These are phyloP conservation scores for Panaeolus papilionaceus DNA, from an alignment of 768 basidiomycete species.

Conservation along the genomic window DNA sequence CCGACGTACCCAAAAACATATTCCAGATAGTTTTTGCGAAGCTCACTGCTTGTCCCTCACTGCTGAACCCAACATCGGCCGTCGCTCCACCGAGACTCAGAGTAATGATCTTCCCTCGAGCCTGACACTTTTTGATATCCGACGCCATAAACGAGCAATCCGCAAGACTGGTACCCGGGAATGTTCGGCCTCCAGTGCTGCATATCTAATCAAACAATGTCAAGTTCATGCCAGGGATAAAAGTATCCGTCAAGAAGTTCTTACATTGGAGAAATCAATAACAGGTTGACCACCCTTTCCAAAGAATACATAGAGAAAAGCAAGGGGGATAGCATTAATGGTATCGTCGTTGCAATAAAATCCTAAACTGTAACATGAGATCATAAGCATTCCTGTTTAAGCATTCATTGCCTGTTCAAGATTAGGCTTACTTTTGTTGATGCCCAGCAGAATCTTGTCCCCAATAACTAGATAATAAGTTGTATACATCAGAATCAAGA, in stretches of 20 bases:
- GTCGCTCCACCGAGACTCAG: slow-evolving; percentile 64
- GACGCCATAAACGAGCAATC: slow-evolving; percentile 67
- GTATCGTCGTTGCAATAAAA: slow-evolving; percentile 70
- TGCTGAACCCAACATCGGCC: slow-evolving; percentile 60
- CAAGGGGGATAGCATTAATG: slow-evolving; percentile 66
- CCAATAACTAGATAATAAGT: slow-evolving; percentile 41
- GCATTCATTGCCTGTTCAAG: not conserved
- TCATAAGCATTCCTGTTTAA: not conserved
- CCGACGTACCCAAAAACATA: slow-evolving; percentile 61
- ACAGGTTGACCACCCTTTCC: slow-evolving; percentile 63
- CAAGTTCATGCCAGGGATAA: not conserved
- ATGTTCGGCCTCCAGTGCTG: slow-evolving; percentile 52
- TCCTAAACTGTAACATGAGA: slow-evolving; percentile 42
- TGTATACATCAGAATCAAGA: not conserved
- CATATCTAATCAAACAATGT: slow-evolving; percentile 51
- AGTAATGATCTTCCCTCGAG: slow-evolving; percentile 60
- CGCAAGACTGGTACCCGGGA: slow-evolving; percentile 65
- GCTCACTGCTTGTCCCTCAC: slow-evolving; percentile 53
- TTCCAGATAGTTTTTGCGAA: slow-evolving; percentile 75
- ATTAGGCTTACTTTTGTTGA: slow-evolving; percentile 39
- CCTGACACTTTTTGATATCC: slow-evolving; percentile 70
- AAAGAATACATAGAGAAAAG: slow-evolving; percentile 67
- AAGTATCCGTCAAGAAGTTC: slow-evolving; percentile 18
- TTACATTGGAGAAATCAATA: slow-evolving; percentile 67
- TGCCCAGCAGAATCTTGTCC: slow-evolving; percentile 46